Percentiles rank a stretch among this genome's conserved stretches.
Evolutionary conservation across 495 filamentous ascomycete species (phyloP).

Genomic region (Podospora fimiseda): DNA sequence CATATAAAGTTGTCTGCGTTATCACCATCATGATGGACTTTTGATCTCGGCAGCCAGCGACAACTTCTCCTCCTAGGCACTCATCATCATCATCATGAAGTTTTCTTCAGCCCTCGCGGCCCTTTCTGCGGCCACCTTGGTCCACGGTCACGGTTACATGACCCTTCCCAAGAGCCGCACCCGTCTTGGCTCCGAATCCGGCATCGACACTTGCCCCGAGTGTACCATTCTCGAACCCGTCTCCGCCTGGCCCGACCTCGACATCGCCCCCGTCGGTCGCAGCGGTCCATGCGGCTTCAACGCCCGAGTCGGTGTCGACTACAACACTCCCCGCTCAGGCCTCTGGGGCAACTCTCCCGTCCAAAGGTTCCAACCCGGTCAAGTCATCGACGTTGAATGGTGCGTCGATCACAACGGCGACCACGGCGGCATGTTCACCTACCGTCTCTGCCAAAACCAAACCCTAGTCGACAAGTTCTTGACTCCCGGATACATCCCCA

Average conservation of each 20-base stretch:
- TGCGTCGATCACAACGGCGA: slow-evolving; percentile 55
- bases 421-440: slow-evolving; percentile 55
- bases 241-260: slow-evolving; percentile 44
- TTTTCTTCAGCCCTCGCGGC: slow-evolving; percentile 1
- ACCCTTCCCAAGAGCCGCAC: slow-evolving; percentile 43
- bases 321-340: slow-evolving; percentile 41
- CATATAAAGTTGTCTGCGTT: background rate
- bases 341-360: slow-evolving; percentile 43
- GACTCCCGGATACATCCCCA: slow-evolving; percentile 44
- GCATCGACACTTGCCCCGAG: slow-evolving; percentile 48
- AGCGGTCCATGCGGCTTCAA: slow-evolving; percentile 54
- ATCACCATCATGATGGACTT: background rate
- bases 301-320: slow-evolving; percentile 48
- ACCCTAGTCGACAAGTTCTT: slow-evolving; percentile 46
- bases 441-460: slow-evolving; percentile 51
- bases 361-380: slow-evolving; percentile 40
- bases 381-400: slow-evolving; percentile 47
- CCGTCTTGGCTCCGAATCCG: slow-evolving; percentile 42
- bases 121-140: slow-evolving; percentile 12
- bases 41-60: background rate
- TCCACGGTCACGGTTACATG: slow-evolving; percentile 44
- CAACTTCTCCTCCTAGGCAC: background rate
- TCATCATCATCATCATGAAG: slow-evolving; percentile 15
- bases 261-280: slow-evolving; percentile 40
- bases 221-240: slow-evolving; percentile 54